These are phyloP conservation scores for Cantharellus anzutake DNA, from an alignment of 768 basidiomycete genomes.

Conservation along the genomic window DNA sequence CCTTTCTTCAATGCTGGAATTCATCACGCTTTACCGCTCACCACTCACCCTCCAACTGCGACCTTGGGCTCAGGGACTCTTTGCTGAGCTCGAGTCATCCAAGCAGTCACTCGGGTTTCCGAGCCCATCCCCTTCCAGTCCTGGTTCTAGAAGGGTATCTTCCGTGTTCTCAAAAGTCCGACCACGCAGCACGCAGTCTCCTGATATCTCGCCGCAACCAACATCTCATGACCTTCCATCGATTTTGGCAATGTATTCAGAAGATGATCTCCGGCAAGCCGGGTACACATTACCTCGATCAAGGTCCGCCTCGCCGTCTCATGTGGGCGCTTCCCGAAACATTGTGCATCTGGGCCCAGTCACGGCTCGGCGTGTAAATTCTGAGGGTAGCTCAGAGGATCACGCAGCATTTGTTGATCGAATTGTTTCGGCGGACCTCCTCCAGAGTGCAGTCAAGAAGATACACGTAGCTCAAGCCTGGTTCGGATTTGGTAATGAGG, in stretches of 20 bases:
- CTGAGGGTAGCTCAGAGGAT: background rate
- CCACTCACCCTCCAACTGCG: conserved; percentile 51
- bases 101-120: background rate
- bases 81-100: background rate
- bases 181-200: background rate
- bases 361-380: background rate
- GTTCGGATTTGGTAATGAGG: background rate
- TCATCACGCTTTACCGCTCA: conserved; percentile 39
- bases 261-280: background rate
- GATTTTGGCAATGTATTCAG: background rate
- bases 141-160: background rate
- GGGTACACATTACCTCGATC: background rate
- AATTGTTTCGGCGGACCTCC: background rate
- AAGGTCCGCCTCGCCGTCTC: background rate
- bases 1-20: conserved; percentile 52
- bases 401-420: background rate
- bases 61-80: conserved; percentile 34
- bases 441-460: background rate
- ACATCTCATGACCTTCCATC: background rate
- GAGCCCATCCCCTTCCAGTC: background rate
- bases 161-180: background rate
- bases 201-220: background rate
- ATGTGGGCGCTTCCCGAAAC: background rate
- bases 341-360: background rate
- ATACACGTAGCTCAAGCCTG: background rate